Conservation (phyloP, 1,139 yeast species). For the Saccharomyces hybrid region DNA sequence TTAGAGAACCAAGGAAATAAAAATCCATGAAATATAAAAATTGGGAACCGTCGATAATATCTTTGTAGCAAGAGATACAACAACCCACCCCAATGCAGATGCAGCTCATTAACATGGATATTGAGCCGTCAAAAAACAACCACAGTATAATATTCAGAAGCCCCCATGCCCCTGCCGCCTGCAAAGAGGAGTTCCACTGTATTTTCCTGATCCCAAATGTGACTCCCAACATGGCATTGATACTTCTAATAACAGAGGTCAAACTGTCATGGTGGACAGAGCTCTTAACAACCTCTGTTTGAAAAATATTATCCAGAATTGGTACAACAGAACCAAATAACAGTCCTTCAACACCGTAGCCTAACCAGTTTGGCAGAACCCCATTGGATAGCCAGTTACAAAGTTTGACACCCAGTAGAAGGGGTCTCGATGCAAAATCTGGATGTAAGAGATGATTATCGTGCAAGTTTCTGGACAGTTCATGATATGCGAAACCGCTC, state of each 20-base stretch:
- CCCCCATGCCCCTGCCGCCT: slow-evolving; percentile 70
- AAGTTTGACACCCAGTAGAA: slow-evolving; percentile 27
- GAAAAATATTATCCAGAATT: slow-evolving; percentile 40
- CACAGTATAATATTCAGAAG: slow-evolving; percentile 72
- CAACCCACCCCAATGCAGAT: slow-evolving; percentile 36
- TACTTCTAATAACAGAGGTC: slow-evolving; percentile 47
- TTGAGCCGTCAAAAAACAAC: slow-evolving; percentile 70
- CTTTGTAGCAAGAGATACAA: slow-evolving; percentile 34
- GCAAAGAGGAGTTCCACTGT: slow-evolving; percentile 71
- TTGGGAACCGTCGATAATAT: slow-evolving; percentile 22
- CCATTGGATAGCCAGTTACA: slow-evolving; percentile 16
- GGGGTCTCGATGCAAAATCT: slow-evolving; percentile 32
- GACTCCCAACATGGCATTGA: slow-evolving; percentile 74
- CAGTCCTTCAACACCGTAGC: slow-evolving; percentile 51
- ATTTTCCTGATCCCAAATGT: slow-evolving; percentile 76
- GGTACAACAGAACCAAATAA: slow-evolving; percentile 60
- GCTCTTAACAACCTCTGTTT: slow-evolving; percentile 8
- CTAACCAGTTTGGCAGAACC: slow-evolving; percentile 30
- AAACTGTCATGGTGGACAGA: slow-evolving; percentile 26
- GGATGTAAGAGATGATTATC: slow-evolving; percentile 40
- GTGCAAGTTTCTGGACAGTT: slow-evolving; percentile 44
- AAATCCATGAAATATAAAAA: slow-evolving; percentile 35
- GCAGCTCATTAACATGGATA: slow-evolving; percentile 53
- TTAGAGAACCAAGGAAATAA: slow-evolving; percentile 59
- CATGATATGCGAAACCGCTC: slow-evolving; percentile 45